Base-by-base conservation (phyloP, 2,329 filamentous ascomycete genomes). In the Didymella keratinophila region DNA sequence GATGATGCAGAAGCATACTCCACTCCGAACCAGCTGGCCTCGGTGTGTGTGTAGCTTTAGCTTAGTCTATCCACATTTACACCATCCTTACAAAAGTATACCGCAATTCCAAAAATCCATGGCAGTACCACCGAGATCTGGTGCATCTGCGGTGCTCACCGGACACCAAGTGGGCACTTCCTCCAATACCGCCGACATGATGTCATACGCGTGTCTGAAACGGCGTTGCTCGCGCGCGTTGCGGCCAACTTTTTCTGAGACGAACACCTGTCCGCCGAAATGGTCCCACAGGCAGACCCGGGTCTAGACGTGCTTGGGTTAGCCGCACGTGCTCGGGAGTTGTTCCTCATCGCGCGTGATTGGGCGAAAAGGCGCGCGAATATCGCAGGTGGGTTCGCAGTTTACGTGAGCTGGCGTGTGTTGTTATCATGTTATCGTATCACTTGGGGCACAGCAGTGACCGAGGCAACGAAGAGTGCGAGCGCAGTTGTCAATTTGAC, bases 221-320 rank as follows among this genome's bases (percentile, higher is more conserved):
- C 18, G 49, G 46, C 23, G 20, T 36, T n/a, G 32, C 12, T n/a
- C 12, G 37, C 37, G 37, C 11, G 18, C 36, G 30, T 32, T 46
- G 46, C 46, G 36, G 54, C 54, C 47, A 52, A 52, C 42, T 51
- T 57, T 57, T 41, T 57, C 27, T 25, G 44, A 54, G 43, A 41
- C 43, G 36, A 47, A 43, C 25, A 36, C 32, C 27, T 39, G 25
- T 47, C 42, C 14, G 42, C 30, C 28, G 43, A 39, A 34, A 23
- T 47, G 30, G 41, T 45, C 23, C 39, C 50, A 37, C 34, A 30
- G 27, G 18, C 27, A 49, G 37, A 39, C 34, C 44, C 30, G 21
- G 42, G 49, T 50, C 55, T 52, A 46, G 43, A 58, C 34, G 48
- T 50, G 54, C 36, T 54, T 44, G 52, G 52, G 43, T 47, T 42